These are phyloP conservation scores for Amyloporia xantha DNA, from an alignment of 768 basidiomycete species.

Conservation along the genomic window DNA sequence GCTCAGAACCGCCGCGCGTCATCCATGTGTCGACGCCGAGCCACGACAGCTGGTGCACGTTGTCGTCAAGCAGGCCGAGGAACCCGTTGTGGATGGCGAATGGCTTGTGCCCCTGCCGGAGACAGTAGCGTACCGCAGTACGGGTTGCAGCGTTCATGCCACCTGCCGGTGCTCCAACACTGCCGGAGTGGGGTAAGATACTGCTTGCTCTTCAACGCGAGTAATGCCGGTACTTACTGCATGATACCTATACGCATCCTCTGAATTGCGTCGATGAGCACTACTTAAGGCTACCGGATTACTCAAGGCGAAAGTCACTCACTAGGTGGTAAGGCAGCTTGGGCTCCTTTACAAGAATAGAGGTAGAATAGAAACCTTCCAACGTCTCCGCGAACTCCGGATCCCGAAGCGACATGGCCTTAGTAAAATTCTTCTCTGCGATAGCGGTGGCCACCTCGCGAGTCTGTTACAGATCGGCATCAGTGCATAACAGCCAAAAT, in stretches of 20 bases:
- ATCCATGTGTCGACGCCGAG: slow-evolving; percentile 96
- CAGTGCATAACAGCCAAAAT: background rate
- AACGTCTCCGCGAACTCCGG: slow-evolving; percentile 86
- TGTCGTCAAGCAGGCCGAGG: slow-evolving; percentile 88
- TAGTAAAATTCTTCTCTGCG: slow-evolving; percentile 72
- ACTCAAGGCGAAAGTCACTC: background rate
- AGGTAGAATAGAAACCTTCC: slow-evolving; percentile 77
- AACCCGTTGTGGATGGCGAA: slow-evolving; percentile 94
- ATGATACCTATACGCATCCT: slow-evolving; percentile 76
- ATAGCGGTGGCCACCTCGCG: slow-evolving; percentile 81
- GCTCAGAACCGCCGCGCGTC: slow-evolving; percentile 92
- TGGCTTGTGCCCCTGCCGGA: slow-evolving; percentile 88
- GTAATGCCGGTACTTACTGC: slow-evolving; percentile 51
- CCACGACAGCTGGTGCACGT: slow-evolving; percentile 84
- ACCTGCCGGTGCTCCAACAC: slow-evolving; percentile 94
- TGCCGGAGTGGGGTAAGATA: slow-evolving; percentile 23
- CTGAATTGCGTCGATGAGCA: slow-evolving; percentile 29
- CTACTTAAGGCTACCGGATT: background rate
- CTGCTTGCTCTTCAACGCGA: too few species aligned
- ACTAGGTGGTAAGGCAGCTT: slow-evolving; percentile 28
- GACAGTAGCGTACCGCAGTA: slow-evolving; percentile 88
- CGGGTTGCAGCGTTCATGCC: slow-evolving; percentile 99
- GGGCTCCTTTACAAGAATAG: slow-evolving; percentile 42
- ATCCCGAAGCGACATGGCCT: slow-evolving; percentile 84
- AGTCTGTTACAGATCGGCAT: slow-evolving; percentile 67